Evolutionary conservation across 2,329 filamentous ascomycete species (phyloP), one percentile per base, ranked within the genome.

Genomic region (Alternaria viburni): DNA sequence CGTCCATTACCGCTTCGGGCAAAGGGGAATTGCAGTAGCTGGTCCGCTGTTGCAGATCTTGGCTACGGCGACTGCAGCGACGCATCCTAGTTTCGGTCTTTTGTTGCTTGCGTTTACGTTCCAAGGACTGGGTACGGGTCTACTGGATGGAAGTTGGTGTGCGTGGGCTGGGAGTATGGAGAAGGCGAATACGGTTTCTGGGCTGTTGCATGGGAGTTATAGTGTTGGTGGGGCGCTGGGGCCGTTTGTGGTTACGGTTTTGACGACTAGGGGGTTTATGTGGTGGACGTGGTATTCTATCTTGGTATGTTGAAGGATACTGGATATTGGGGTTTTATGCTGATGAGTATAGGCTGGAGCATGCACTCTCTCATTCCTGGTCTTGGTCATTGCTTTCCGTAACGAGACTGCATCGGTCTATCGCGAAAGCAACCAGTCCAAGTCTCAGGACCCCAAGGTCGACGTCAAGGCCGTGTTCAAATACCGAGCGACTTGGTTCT

Each of bases 61-160:
- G 2, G 73, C 76, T 13, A 74, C 77, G 2, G 54, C 67, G 17
- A 43, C 65, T 3, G 75, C 79, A 5, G 74, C 76, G 1, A 19
- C 66, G 15, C 74, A 75, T 43, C 76, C 75, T 9, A 70, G 71
- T 0, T 83, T 82, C 58, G 66, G 65, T 2, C 25, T 78, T 0
- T 62, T 82, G 3, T 57, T 83, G 7, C 52, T 71, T 4, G 77
- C 72, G 0, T 76, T 79, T 45, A 72, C 72, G 2, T 50, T 79
- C 0, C 76, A 77, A 1, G 79, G 77, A 0, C 63, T 83, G 8
- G 83, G 83, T 0, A 77, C 71, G 0, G 83, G 81, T 0, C 62
- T 84, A 3, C 57, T 83, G 0, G 83, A 85, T 65, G 81, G 79
- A 2, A 80, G 80, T 11, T 83, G 81, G 77, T 83, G 81, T 55